Conservation (phyloP, 2,329 filamentous ascomycete genomes). For the Epichloe festucae region DNA sequence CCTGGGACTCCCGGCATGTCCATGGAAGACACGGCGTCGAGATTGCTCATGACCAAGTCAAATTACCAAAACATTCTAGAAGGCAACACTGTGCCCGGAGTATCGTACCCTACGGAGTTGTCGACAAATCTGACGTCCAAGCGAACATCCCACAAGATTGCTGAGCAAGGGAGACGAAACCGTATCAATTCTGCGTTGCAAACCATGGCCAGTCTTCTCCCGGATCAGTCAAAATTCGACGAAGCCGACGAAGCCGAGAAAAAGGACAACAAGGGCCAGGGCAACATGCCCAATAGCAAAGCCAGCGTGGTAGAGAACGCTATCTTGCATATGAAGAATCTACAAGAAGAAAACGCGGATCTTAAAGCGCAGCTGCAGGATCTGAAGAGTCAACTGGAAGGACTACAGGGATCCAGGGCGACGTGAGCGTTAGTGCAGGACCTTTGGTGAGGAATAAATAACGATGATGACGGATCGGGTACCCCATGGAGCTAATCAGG, state of each 20-base stretch:
- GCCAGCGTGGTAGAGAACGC: slow-evolving; percentile 96
- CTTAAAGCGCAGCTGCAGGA: slow-evolving; percentile 47
- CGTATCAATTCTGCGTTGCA: slow-evolving; percentile 89
- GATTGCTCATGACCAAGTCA: slow-evolving; percentile 81
- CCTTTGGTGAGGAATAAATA: neutral
- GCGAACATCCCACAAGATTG: slow-evolving; percentile 93
- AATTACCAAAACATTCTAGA: slow-evolving; percentile 98
- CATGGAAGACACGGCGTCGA: slow-evolving; percentile 48
- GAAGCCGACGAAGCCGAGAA: slow-evolving; percentile 32
- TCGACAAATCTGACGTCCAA: slow-evolving; percentile 93
- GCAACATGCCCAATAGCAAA: slow-evolving; percentile 64
- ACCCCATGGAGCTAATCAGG: neutral
- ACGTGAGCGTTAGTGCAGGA: neutral
- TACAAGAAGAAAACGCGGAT: slow-evolving; percentile 60
- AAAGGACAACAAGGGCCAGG: slow-evolving; percentile 31
- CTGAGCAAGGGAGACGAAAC: slow-evolving; percentile 89
- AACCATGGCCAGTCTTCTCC: slow-evolving; percentile 81
- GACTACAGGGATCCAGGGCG: slow-evolving; percentile 1
- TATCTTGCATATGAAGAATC: slow-evolving; percentile 82
- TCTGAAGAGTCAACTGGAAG: slow-evolving; percentile 20
- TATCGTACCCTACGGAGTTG: slow-evolving; percentile 79
- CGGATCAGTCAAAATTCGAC: slow-evolving; percentile 34
- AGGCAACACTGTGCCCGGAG: slow-evolving; percentile 78
- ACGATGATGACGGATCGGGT: neutral
- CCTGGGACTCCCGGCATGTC: slow-evolving; percentile 44